Conservation (phyloP, 2,329 filamentous ascomycete genomes). For the Beauveria caledonica region DNA sequence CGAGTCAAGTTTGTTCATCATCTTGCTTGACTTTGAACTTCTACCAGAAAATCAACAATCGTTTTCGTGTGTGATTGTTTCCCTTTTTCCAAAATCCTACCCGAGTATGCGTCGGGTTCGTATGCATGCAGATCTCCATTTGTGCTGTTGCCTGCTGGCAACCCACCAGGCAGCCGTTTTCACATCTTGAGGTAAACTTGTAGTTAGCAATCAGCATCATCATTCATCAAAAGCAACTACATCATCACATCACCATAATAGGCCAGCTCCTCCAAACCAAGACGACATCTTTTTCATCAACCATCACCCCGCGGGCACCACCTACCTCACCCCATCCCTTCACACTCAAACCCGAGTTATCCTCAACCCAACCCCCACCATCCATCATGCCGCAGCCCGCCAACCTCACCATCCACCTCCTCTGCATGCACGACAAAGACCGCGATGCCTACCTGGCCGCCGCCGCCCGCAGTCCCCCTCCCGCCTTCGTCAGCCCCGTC, state of each 20-base stretch:
- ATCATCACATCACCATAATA: background rate
- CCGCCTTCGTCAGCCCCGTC: constrained; percentile 18
- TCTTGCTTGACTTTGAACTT: too few species aligned
- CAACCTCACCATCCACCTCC: constrained; percentile 8
- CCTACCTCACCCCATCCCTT: background rate
- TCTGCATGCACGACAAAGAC: constrained; percentile 12
- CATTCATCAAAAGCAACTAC: background rate
- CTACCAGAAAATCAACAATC: background rate
- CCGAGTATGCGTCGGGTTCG: background rate
- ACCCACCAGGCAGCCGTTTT: background rate
- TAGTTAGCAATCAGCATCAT: background rate
- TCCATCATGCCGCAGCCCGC: constrained; percentile 1
- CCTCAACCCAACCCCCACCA: background rate
- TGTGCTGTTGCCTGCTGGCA: background rate
- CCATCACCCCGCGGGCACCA: background rate
- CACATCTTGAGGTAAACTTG: background rate
- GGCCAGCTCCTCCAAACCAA: background rate
- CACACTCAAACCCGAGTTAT: background rate
- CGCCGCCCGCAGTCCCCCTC: constrained; percentile 21
- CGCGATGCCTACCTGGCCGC: constrained; percentile 33
- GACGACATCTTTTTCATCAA: background rate
- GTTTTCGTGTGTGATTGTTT: too few species aligned
- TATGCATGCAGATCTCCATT: background rate
- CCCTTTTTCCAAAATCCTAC: background rate
- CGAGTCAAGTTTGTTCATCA: too few species aligned